Evolutionary conservation across 805 yeast genomes (phyloP).

Genomic region (Kuraishia capsulata): DNA sequence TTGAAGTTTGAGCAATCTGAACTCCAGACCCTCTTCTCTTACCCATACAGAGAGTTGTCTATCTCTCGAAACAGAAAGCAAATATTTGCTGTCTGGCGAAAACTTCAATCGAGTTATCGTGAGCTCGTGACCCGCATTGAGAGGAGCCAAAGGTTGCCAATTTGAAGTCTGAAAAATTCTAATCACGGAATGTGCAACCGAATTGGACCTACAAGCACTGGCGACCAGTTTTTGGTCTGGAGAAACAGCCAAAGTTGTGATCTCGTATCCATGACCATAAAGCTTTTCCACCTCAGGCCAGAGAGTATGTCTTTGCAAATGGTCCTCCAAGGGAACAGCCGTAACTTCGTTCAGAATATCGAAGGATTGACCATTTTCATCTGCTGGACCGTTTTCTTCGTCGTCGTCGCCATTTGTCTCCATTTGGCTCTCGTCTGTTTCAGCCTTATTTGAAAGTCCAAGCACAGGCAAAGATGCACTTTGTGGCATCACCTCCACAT

Average conservation of each 20-base stretch:
- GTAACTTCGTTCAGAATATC: constrained; percentile 37
- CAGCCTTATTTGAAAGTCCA: constrained; percentile 89
- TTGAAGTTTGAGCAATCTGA: constrained; percentile 16
- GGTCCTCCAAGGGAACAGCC: constrained; percentile 81
- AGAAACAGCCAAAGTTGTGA: constrained; percentile 67
- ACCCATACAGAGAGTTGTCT: constrained; percentile 76
- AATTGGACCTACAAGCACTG: constrained; percentile 86
- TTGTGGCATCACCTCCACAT: constrained; percentile 47
- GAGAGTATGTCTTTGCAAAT: constrained; percentile 80
- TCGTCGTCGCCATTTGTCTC: constrained; percentile 31
- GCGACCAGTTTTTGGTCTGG: constrained; percentile 61
- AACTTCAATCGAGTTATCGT: constrained; percentile 81
- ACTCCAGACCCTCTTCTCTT: constrained; percentile 16
- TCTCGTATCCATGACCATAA: constrained; percentile 97
- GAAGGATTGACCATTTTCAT: constrained; percentile 25
- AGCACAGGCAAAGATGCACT: constrained; percentile 88
- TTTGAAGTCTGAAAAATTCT: constrained; percentile 57
- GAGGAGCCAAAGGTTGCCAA: constrained; percentile 43
- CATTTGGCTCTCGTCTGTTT: too few species aligned
- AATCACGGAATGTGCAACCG: constrained; percentile 75
- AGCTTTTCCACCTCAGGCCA: constrained; percentile 95
- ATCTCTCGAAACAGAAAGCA: constrained; percentile 83
- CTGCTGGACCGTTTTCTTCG: constrained; percentile 31
- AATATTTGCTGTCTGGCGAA: constrained; percentile 53
- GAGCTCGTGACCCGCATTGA: constrained; percentile 61